phyloP scores from a whole-genome alignment of 2,329 filamentous ascomycete species.

The Madurella fahalii region DNA sequence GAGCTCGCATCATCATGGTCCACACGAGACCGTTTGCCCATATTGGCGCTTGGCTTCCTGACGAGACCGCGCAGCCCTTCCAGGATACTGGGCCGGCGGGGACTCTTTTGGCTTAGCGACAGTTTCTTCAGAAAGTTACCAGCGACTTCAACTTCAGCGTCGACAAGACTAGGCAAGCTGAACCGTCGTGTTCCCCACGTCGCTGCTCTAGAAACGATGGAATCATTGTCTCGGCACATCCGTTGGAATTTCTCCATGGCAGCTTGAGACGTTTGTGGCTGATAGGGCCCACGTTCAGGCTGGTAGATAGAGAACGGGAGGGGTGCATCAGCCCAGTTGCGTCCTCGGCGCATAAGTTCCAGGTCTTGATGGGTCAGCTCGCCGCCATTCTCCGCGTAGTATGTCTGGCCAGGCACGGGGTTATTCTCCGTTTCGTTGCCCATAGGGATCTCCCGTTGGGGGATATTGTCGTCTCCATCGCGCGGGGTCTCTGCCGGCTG shows the following conservation, averaged over 20 bases:
- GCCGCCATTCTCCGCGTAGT: constrained; percentile 40
- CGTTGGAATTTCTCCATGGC: constrained; percentile 52
- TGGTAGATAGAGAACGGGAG: constrained; percentile 43
- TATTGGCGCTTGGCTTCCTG: constrained; percentile 44
- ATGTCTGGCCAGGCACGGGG: constrained; percentile 46
- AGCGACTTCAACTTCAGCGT: constrained; percentile 56
- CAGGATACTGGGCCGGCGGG: constrained; percentile 51
- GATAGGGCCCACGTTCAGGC: constrained; percentile 32
- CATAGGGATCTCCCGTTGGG: constrained; percentile 41
- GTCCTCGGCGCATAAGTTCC: constrained; percentile 45
- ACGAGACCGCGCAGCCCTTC: constrained; percentile 49
- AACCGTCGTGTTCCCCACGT: constrained; percentile 67
- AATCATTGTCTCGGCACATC: constrained; percentile 53
- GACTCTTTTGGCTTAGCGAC: constrained; percentile 47
- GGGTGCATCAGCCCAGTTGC: constrained; percentile 49
- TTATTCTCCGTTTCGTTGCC: constrained; percentile 49
- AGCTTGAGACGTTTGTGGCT: constrained; percentile 49
- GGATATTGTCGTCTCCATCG: constrained; percentile 34
- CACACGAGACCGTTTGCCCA: constrained; percentile 45
- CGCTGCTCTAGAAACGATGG: constrained; percentile 58
- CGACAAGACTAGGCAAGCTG: constrained; percentile 56
- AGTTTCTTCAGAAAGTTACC: constrained; percentile 62
- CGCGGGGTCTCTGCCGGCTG: constrained; percentile 1
- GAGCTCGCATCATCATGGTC: constrained; percentile 35
- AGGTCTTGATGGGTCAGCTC: constrained; percentile 44